Percentiles rank a stretch among this genome's conserved stretches.
Evolutionary conservation across 208 protist species (phyloP).

Genomic region (Acanthamoeba castellanii): DNA sequence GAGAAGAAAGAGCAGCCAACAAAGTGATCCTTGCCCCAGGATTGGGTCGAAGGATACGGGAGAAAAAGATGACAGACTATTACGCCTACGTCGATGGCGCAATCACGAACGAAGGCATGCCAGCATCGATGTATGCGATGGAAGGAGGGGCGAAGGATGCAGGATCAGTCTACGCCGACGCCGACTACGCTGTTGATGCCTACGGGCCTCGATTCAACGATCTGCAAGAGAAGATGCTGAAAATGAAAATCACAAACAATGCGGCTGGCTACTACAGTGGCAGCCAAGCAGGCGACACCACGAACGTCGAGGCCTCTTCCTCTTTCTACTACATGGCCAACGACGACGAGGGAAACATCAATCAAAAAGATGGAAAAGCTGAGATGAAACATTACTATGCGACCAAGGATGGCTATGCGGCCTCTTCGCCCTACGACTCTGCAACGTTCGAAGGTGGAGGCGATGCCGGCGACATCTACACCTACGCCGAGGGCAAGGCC

Average conservation of each 20-base stretch:
- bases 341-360: neutral
- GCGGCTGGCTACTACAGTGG: neutral
- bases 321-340: conserved; percentile 44
- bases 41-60: too few species aligned
- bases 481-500: neutral
- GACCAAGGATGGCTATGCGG: neutral
- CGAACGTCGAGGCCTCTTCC: neutral
- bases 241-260: neutral
- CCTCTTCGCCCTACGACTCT: neutral
- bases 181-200: conserved; percentile 14
- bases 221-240: conserved; percentile 11
- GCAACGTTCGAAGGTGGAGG: neutral
- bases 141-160: neutral
- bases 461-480: neutral
- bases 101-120: too few species aligned
- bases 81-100: neutral
- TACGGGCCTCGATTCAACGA: conserved; percentile 8
- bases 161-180: neutral
- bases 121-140: neutral
- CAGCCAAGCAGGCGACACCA: neutral
- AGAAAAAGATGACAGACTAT: neutral
- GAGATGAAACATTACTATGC: neutral
- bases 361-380: neutral
- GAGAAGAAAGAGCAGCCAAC: neutral
- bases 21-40: neutral